Conservation (phyloP, 1,139 yeast species). For the Suhomyces bokatorum region DNA sequence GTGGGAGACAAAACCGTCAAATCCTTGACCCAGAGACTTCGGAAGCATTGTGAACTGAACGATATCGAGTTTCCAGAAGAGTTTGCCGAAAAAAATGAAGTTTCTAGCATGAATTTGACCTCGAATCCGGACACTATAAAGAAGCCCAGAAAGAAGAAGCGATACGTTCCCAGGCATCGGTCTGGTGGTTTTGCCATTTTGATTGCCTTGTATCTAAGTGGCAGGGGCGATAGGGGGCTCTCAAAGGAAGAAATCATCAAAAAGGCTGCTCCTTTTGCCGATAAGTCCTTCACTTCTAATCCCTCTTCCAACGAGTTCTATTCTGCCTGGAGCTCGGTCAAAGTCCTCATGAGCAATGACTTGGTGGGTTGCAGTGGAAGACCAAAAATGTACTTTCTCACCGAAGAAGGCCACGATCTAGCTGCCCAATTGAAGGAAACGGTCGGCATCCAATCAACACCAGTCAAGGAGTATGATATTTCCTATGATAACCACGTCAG, state of each 20-base stretch:
- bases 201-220: constrained; percentile 59
- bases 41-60: constrained; percentile 47
- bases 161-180: constrained; percentile 72
- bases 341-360: constrained; percentile 61
- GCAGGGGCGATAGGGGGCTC: constrained; percentile 51
- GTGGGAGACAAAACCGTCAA: constrained; percentile 65
- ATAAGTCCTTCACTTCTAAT: constrained; percentile 62
- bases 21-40: constrained; percentile 41
- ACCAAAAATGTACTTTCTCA: constrained; percentile 62
- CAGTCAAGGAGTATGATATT: constrained; percentile 17
- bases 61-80: constrained; percentile 41
- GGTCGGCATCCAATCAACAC: constrained; percentile 38
- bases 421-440: constrained; percentile 58
- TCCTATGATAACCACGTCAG: constrained; percentile 3
- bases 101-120: constrained; percentile 8
- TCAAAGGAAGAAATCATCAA: constrained; percentile 60
- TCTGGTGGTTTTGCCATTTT: constrained; percentile 90
- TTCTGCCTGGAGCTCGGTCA: constrained; percentile 79
- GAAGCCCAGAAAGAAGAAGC: constrained; percentile 34
- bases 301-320: constrained; percentile 63
- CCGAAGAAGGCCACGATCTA: constrained; percentile 69
- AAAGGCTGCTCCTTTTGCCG: constrained; percentile 62
- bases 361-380: constrained; percentile 60
- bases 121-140: background rate
- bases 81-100: constrained; percentile 22